Percentiles rank a stretch among this genome's conserved stretches.
Conservation (phyloP, 1,284 basidiomycete species). For the Ceratobasidium sp. region DNA sequence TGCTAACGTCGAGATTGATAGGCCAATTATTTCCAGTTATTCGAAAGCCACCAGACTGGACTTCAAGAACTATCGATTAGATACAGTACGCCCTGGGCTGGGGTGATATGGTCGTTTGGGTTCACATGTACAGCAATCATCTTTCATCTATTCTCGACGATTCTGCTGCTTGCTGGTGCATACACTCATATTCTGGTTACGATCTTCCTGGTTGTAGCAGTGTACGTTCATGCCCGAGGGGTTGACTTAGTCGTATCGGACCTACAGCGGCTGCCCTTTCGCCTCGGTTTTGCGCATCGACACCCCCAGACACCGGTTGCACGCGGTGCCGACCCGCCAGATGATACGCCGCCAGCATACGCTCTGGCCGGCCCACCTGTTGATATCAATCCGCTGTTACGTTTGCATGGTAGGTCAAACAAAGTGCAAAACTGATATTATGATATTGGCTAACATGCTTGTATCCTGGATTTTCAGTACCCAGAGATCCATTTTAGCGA, state of each 20-base stretch:
- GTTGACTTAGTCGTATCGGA: background rate
- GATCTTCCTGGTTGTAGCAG: constrained; percentile 23
- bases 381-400: too few species aligned
- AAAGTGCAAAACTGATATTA: too few species aligned
- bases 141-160: constrained; percentile 4
- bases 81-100: constrained; percentile 34
- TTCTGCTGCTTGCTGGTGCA: constrained; percentile 6
- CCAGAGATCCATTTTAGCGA: too few species aligned
- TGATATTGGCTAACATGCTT: too few species aligned
- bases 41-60: constrained; percentile 19
- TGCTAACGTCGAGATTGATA: background rate
- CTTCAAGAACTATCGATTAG: constrained; percentile 21
- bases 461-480: too few species aligned
- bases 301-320: too few species aligned
- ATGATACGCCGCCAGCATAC: too few species aligned
- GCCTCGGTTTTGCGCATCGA: too few species aligned
- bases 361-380: too few species aligned
- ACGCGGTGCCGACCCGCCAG: too few species aligned
- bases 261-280: too few species aligned
- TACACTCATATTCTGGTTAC: constrained; percentile 12
- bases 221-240: constrained; percentile 31
- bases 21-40: constrained; percentile 34
- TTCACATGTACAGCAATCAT: constrained; percentile 12
- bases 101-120: constrained; percentile 33
- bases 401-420: too few species aligned